Conservation (phyloP, 208 protist species). For the Porcisia hertigi region DNA sequence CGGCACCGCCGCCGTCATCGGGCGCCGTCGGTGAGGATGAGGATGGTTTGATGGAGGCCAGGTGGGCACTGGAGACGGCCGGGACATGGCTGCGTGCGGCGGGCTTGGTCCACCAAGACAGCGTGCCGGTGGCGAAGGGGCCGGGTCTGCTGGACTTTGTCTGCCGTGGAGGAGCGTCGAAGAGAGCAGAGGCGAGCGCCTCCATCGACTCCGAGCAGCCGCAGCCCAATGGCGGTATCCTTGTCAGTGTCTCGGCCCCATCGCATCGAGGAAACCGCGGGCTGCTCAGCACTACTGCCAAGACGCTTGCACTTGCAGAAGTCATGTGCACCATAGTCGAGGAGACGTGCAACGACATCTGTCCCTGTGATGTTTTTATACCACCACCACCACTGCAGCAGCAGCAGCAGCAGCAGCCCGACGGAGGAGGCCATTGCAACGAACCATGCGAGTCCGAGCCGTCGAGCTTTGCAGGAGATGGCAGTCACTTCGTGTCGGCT, state of each 20-base stretch:
- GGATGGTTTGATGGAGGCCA: slow-evolving; percentile 11
- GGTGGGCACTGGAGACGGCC: slow-evolving; percentile 14
- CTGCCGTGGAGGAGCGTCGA: neutral
- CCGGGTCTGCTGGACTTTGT: neutral
- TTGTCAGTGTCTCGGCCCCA: neutral
- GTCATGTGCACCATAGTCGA: neutral
- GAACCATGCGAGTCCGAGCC: neutral
- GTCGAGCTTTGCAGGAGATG: neutral
- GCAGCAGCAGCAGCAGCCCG: neutral
- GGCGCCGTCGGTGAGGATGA: neutral
- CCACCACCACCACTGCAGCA: no score
- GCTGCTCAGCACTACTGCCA: neutral
- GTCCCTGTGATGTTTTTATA: neutral
- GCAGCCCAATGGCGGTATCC: neutral
- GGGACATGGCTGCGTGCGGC: slow-evolving; percentile 6
- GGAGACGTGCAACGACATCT: neutral
- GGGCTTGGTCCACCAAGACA: neutral
- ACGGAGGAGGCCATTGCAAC: neutral
- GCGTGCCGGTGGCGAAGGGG: neutral
- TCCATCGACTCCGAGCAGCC: neutral
- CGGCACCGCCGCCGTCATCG: neutral
- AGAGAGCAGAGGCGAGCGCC: neutral
- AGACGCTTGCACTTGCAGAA: slow-evolving; percentile 5
- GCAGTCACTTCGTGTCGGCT: neutral
- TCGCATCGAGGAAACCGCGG: neutral